Conservation (phyloP, 345 rosid species). For the Citrus unshiu region DNA sequence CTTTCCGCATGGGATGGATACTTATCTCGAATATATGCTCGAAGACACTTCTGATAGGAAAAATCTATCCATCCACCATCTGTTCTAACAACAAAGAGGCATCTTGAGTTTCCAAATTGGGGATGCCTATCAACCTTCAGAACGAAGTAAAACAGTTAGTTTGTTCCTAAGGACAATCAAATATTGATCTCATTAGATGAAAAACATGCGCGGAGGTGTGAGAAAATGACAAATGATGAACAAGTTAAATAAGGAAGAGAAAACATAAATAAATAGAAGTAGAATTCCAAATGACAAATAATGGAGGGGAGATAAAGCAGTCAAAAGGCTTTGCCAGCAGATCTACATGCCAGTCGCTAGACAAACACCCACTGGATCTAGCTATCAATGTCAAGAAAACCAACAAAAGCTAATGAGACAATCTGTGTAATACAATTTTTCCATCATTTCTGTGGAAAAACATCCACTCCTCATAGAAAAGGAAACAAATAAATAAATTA, state of each 20-base stretch:
- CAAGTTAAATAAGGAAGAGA: background rate
- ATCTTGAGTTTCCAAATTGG: constrained; percentile 67
- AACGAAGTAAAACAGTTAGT: constrained; percentile 14
- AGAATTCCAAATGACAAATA: background rate
- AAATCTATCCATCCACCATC: constrained; percentile 96
- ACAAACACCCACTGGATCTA: constrained; percentile 6
- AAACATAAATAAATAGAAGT: background rate
- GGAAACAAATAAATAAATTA: background rate
- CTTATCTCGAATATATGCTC: constrained; percentile 64
- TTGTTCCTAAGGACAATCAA: constrained; percentile 6
- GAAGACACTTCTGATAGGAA: constrained; percentile 90
- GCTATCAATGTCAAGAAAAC: constrained; percentile 1
- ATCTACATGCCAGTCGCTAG: constrained; percentile 3
- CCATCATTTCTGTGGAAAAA: background rate
- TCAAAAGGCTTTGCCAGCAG: constrained; percentile 1
- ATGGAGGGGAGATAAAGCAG: background rate
- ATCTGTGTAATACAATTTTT: background rate
- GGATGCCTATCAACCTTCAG: constrained; percentile 91
- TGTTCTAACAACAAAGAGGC: constrained; percentile 87
- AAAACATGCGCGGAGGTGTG: background rate
- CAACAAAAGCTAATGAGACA: background rate
- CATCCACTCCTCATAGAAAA: background rate
- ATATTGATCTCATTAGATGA: background rate
- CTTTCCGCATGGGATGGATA: constrained; percentile 75
- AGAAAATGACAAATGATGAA: background rate